A percentile compares a stretch with the other conserved stretches of the same genome.
Conservation (phyloP, 1,284 basidiomycete genomes). For the Chondrostereum purpureum region DNA sequence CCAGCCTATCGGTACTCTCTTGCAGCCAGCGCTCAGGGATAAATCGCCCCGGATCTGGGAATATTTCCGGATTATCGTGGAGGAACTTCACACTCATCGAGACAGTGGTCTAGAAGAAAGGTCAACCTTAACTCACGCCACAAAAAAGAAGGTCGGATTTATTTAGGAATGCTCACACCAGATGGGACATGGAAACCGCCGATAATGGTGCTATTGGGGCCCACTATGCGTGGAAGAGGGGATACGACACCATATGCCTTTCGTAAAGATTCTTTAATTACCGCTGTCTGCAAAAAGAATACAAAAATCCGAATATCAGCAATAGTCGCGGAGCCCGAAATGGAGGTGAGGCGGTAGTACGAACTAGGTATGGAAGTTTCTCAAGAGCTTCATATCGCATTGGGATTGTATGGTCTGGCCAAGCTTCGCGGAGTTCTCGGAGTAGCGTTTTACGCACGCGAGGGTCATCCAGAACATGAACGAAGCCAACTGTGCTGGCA, state of each 20-base stretch:
- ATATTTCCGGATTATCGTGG: constrained; percentile 20
- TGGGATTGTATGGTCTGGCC: background rate
- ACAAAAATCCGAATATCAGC: constrained; percentile 6
- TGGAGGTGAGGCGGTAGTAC: background rate
- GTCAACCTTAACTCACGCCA: background rate
- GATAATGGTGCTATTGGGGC: constrained; percentile 19
- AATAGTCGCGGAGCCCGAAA: too few species aligned
- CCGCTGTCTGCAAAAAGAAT: constrained; percentile 22
- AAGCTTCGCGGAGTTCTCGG: background rate
- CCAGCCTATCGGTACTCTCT: background rate
- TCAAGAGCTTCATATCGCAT: background rate
- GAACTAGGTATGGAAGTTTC: background rate
- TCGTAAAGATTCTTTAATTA: constrained; percentile 27
- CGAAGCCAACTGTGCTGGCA: background rate
- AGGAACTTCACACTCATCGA: constrained; percentile 20
- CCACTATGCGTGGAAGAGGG: constrained; percentile 26
- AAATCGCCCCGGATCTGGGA: constrained; percentile 19
- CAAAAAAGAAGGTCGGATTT: background rate
- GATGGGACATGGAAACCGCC: constrained; percentile 22
- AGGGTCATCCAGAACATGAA: background rate
- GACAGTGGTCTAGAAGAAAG: constrained; percentile 13
- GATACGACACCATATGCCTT: constrained; percentile 26
- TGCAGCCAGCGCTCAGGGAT: constrained; percentile 23
- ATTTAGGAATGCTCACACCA: constrained; percentile 19
- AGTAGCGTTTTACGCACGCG: background rate